These are phyloP conservation scores for Pugionium dolabratum DNA, from an alignment of 345 rosid species.

Conservation along the genomic window DNA sequence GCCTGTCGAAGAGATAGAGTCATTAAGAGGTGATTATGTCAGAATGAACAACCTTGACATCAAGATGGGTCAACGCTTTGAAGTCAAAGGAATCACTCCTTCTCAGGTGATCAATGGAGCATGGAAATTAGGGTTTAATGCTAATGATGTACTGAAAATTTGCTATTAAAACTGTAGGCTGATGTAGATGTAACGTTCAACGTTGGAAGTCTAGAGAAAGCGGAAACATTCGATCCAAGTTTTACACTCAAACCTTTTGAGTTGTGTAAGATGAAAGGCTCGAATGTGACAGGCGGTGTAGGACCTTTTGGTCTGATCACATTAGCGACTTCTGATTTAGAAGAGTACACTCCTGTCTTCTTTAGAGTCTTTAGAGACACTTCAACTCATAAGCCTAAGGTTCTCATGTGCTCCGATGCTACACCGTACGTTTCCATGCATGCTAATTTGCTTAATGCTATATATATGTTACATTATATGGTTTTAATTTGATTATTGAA, in stretches of 20 bases:
- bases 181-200: conserved; percentile 77
- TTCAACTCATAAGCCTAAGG: conserved; percentile 42
- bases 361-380: conserved; percentile 64
- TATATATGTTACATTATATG: not conserved
- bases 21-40: conserved; percentile 43
- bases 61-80: conserved; percentile 45
- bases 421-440: conserved; percentile 46
- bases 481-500: conserved; percentile 3
- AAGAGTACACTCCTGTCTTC: conserved; percentile 79
- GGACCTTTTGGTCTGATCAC: conserved; percentile 93
- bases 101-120: conserved; percentile 44
- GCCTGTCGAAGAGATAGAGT: conserved; percentile 72
- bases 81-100: conserved; percentile 67
- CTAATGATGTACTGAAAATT: too few species aligned
- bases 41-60: conserved; percentile 42
- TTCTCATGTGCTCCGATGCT: conserved; percentile 85
- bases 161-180: conserved; percentile 26
- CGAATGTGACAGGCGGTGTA: conserved; percentile 54
- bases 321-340: conserved; percentile 60
- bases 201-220: conserved; percentile 53
- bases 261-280: conserved; percentile 54
- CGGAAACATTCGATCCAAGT: conserved; percentile 57
- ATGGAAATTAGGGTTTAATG: too few species aligned
- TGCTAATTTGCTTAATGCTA: not conserved
- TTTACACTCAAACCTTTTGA: conserved; percentile 52